Evolutionary conservation across 352 stramenopile genomes (phyloP), one percentile per base, ranked within the genome.

Genomic region (Pythium sp.): DNA sequence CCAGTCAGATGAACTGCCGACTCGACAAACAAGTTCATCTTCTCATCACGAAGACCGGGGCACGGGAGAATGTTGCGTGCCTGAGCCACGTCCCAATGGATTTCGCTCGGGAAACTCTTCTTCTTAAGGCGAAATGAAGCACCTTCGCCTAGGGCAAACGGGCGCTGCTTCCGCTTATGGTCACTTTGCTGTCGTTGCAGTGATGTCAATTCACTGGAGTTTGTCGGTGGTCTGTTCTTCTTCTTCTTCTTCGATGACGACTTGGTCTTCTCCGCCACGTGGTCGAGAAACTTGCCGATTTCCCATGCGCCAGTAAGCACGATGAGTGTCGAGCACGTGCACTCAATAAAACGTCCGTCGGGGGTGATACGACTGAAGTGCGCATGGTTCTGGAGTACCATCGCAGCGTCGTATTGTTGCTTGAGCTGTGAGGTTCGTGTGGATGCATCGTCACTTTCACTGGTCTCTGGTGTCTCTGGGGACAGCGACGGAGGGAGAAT

Each of bases 281-380:
- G 86, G n/a, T 76, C 63, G 7, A 83, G 64, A 71, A 93, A 93
- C 46, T 82, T 80, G 8, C 71, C 70, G n/a, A 86, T 58, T 7
- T 84, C 71, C 84, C 87, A 94, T 1, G 84, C 70, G 7, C 49
- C 58, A 20, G 65, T 53, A 3, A 94, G 76, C 14, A 87, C 73
- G 7, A 92, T 72, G n/a, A 93, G 74, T n/a, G 72, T 72, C 0
- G 70, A 79, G 60, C 86, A 94, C 41, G 77, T 81, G 34, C 86
- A 92, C 74, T 92, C 84, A 8, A 87, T 62, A 54, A 91, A 90
- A 1, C 76, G 75, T 1, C 86, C 86, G 46, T 92, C 84, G 3
- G 82, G 82, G 0, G 86, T 90, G 38, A 92, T 78, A 0, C 77
- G 78, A 24, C 67, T 79, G 49, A 92, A 92, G 28, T 90, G 72